Base-by-base conservation (phyloP, 441 rosid species). In the Pelargonium citronellum region DNA sequence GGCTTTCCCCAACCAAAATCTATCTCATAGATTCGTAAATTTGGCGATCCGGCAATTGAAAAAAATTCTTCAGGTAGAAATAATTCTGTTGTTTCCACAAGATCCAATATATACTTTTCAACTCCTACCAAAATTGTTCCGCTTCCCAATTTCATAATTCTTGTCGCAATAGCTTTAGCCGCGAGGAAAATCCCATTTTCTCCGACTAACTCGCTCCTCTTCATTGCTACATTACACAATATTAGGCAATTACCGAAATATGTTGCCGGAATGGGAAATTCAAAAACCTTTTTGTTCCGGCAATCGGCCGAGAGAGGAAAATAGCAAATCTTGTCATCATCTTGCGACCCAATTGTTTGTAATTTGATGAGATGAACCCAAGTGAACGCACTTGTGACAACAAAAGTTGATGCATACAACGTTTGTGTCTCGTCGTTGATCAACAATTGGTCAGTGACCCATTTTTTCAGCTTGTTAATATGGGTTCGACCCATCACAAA, bases 1-100 rank as follows among this genome's bases (percentile, higher is more conserved):
- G 83, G 83, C 51, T 49, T 79, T 19, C 90, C 86, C 86, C 87
- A 84, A 2, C 84, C 86, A 4, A 84, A 86, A 74, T 86, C 82
- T 3, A 77, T 81, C 1, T 81, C 84, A 10, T 81, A 84, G 1
- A 60, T 78, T 0, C 68, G 61, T 0, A 81, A 20, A n/a, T 53
- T 61, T 0, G 78, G 41, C 4, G 74, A 70, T 39, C 68, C 68
- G 0, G 78, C 74, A 39, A 69, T 41, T 0, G 16, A 1, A 22
- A 60, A 13, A 9, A 22, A 41, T 0, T 37, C 17, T 1, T n/a
- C 74, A 0, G n/a, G n/a, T n/a, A n/a, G n/a, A n/a, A 15, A 27
- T 27, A 3, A 2, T 5, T 34, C 9, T 4, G n/a, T 0, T 9
- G n/a, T 5, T 49, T 19, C 30, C 5, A 0, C n/a, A 8, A 3